Base-by-base conservation (phyloP, 129 eudicot genomes). In the Arctium minus region DNA sequence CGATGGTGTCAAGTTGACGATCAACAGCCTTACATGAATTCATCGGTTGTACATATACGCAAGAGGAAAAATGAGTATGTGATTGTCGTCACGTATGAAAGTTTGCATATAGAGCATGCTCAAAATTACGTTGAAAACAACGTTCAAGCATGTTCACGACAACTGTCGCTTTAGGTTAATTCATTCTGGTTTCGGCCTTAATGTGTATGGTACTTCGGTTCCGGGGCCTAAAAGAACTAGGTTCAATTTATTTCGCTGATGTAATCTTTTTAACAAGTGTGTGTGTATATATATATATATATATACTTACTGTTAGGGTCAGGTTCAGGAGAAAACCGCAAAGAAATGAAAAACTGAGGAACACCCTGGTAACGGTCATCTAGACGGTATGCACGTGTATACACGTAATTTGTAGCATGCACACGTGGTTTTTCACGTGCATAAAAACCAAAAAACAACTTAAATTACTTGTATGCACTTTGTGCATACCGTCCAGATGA, bases 1-100 rank as follows among this genome's bases (percentile, higher is more conserved):
- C 80, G 93, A 96, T 71, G 97, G 97, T 76, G 92, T 93, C 75
- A 83, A 83, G 80, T 81, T 89, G 86, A 96, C 98, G 75, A 75
- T 87, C 87, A 82, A 93, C 90, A 31, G 91, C 88, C 72, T 89
- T 83, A 27, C 69, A 79, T 86, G 81, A 89, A 80, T 72, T 46
- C 78, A 9, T 38, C 18, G 68, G 70, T 85, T 77, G 81, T 62
- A 75, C 37, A 56, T 82, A 29, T 75, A 31, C 30, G 68, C 70
- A 35, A 60, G 76, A 11, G 36, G 40, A 33, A 18, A 65, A 42
- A 10, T 38, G 7, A 36, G 31, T 12, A 15, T 48, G 65, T 75
- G 30, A 18, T 32, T 46, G 29, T 48, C 30, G 29, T 69, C 38
- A 9, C 46, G 39, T 68, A 69, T 67, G 77, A 67, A 83, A 70